These are phyloP conservation scores for Eucalyptus albens DNA, from an alignment of 345 rosid genomes.

Conservation along the genomic window DNA sequence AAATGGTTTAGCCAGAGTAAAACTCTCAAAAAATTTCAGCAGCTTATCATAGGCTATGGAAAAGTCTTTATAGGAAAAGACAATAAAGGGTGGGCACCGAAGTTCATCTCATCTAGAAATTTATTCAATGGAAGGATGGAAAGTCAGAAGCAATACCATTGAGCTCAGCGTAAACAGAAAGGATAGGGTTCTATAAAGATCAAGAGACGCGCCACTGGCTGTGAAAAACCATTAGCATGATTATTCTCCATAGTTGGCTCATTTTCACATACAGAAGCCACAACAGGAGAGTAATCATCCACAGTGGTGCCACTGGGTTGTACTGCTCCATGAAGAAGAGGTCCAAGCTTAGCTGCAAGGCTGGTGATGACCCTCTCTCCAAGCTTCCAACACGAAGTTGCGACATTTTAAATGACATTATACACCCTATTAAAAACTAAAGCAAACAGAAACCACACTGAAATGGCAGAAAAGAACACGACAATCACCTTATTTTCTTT, in stretches of 20 bases:
- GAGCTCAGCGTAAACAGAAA: not conserved
- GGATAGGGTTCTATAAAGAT: not conserved
- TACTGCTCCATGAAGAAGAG: constrained; percentile 35
- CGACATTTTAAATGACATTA: constrained; percentile 16
- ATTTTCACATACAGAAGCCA: constrained; percentile 32
- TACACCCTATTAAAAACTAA: not conserved
- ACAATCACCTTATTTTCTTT: constrained; percentile 49
- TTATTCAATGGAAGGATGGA: not conserved
- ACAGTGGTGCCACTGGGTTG: constrained; percentile 17
- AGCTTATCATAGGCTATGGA: not conserved
- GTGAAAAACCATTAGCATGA: constrained; percentile 4
- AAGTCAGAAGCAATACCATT: not conserved
- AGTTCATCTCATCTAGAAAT: not conserved
- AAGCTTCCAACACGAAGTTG: constrained; percentile 31
- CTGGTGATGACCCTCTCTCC: constrained; percentile 43
- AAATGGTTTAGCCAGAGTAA: not conserved
- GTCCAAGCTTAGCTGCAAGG: constrained; percentile 44
- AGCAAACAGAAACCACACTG: not conserved
- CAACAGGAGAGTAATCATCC: constrained; percentile 44
- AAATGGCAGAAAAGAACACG: not conserved
- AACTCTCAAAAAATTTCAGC: not conserved
- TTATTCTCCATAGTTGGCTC: constrained; percentile 2
- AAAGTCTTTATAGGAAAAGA: not conserved
- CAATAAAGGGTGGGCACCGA: not conserved
- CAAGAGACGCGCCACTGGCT: constrained; percentile 26